Evolutionary conservation across 306 rosid species (phyloP).

Genomic region (Vigna radiata): DNA sequence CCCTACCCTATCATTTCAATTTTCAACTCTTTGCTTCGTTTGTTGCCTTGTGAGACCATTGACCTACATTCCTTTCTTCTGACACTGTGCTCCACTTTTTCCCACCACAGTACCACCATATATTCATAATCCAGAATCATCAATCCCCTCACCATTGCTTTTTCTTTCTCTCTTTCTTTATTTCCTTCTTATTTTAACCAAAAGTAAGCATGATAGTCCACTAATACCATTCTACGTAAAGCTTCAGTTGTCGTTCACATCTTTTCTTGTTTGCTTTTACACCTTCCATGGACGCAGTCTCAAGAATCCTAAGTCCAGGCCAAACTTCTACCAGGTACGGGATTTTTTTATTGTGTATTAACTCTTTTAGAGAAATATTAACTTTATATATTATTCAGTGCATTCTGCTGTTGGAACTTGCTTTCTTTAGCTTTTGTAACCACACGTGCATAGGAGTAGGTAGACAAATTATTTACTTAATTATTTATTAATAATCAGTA

Average conservation of each 20-base stretch:
- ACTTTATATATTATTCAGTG: background rate
- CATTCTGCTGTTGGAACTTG: background rate
- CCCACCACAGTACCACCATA: slow-evolving; percentile 11
- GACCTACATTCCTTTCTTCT: slow-evolving; percentile 3
- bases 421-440: background rate
- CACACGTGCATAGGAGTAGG: background rate
- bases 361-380: background rate
- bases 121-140: slow-evolving; percentile 34
- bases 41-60: background rate
- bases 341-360: background rate
- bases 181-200: background rate
- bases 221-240: background rate
- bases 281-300: background rate
- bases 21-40: background rate
- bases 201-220: background rate
- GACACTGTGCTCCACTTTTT: slow-evolving; percentile 38
- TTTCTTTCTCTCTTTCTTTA: background rate
- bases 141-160: slow-evolving; percentile 3
- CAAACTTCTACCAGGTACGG: background rate
- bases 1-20: background rate
- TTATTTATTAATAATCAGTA: slow-evolving; percentile 19
- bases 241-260: background rate
- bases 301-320: background rate
- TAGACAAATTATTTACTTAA: background rate
- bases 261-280: slow-evolving; percentile 15